Evolutionary conservation across 768 basidiomycete genomes (phyloP).

Genomic region (Baorangia bicolor): DNA sequence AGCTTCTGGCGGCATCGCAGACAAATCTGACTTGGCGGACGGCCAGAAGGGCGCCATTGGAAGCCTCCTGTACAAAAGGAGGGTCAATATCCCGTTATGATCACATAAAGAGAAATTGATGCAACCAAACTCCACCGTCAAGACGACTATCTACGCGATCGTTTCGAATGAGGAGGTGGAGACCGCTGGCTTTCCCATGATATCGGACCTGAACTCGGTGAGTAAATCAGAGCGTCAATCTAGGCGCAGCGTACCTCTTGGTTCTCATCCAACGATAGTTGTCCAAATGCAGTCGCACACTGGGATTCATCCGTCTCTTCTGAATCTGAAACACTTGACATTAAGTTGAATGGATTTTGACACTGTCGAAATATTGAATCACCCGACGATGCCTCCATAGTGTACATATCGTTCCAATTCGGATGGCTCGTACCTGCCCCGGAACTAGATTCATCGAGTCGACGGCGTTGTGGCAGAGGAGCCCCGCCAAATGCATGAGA

Average conservation of each 20-base stretch:
- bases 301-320: conserved; percentile 39
- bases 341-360: conserved; percentile 12
- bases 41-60: conserved; percentile 81
- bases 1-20: conserved; percentile 42
- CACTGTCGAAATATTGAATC: not conserved
- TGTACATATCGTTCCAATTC: conserved; percentile 64
- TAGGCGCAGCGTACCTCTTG: conserved; percentile 50
- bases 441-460: conserved; percentile 35
- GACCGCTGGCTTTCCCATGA: conserved; percentile 75
- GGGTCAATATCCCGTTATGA: conserved; percentile 10
- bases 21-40: conserved; percentile 44
- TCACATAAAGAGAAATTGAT: conserved; percentile 13
- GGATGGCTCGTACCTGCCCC: conserved; percentile 24
- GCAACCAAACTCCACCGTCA: conserved; percentile 67
- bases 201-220: conserved; percentile 65
- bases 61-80: conserved; percentile 47
- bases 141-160: conserved; percentile 66
- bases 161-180: conserved; percentile 69
- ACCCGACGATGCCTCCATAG: conserved; percentile 45
- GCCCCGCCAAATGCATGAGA: conserved; percentile 31
- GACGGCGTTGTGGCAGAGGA: conserved; percentile 47
- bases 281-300: conserved; percentile 61
- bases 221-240: conserved; percentile 7
- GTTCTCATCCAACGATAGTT: conserved; percentile 73
- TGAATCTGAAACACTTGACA: conserved; percentile 27